These are phyloP conservation scores for Hymenoscyphus repandus DNA, from an alignment of 2,329 filamentous ascomycete genomes.

Conservation along the genomic window DNA sequence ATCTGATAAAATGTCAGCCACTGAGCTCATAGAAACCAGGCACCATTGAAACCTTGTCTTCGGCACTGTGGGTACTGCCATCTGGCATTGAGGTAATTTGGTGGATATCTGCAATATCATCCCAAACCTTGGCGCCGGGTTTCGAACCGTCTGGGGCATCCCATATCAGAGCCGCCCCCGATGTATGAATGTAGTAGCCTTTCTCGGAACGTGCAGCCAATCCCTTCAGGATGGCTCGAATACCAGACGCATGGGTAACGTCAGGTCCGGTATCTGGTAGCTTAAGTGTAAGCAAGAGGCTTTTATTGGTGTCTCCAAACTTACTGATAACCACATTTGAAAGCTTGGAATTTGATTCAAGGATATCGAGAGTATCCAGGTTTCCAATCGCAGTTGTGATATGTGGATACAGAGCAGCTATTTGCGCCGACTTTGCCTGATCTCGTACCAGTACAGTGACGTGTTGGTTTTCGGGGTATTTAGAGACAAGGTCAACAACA, in stretches of 20 bases:
- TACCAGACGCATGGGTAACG: conserved; percentile 1
- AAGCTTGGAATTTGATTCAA: conserved; percentile 3
- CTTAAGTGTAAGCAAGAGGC: background rate
- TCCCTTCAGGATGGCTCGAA: conserved; percentile 10
- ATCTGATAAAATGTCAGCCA: background rate
- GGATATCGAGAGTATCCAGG: conserved; percentile 5
- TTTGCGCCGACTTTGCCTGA: background rate
- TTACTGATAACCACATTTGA: conserved; percentile 14
- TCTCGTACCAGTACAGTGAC: conserved; percentile 9
- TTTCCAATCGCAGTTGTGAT: conserved; percentile 6
- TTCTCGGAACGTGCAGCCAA: conserved; percentile 1
- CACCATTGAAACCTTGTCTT: background rate
- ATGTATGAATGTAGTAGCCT: conserved; percentile 14
- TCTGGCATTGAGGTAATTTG: conserved; percentile 7
- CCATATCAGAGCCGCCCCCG: conserved; percentile 10
- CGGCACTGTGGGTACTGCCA: background rate
- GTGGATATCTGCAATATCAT: conserved; percentile 14
- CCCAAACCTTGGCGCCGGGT: conserved; percentile 4
- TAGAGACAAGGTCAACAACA: conserved; percentile 7
- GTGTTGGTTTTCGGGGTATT: background rate
- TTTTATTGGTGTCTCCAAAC: background rate
- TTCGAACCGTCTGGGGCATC: conserved; percentile 12
- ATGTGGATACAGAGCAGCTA: conserved; percentile 8
- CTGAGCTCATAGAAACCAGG: background rate
- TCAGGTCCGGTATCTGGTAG: conserved; percentile 11